These are phyloP conservation scores for Coemansia sp. DNA, from an alignment of 192 early-diverging fungal genomes.

Conservation along the genomic window DNA sequence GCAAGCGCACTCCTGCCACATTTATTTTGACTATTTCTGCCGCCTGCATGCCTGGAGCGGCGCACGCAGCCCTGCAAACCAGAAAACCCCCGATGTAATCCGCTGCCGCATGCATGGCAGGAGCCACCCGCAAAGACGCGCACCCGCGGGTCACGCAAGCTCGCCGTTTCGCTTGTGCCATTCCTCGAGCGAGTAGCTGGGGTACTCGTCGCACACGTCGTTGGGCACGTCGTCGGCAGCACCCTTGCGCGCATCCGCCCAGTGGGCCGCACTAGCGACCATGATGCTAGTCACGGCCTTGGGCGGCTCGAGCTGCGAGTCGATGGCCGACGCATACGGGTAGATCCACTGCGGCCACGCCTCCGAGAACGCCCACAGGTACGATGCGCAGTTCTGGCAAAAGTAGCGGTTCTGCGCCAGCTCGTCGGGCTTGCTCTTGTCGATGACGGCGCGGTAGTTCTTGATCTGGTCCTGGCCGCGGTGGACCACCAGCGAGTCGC, in stretches of 20 bases:
- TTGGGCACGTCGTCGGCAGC: slow-evolving; percentile 2
- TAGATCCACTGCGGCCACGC: slow-evolving; percentile 28
- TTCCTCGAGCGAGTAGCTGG: slow-evolving; percentile 49
- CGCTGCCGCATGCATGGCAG: too few species aligned
- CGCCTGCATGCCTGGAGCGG: too few species aligned
- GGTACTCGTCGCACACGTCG: slow-evolving; percentile 54
- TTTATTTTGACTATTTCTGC: too few species aligned
- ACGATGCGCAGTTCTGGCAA: slow-evolving; percentile 56
- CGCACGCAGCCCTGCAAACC: not conserved
- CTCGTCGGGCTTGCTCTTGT: slow-evolving; percentile 27
- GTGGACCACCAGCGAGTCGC: slow-evolving; percentile 30
- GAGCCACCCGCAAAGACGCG: too few species aligned
- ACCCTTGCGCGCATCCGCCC: slow-evolving; percentile 41
- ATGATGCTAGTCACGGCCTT: slow-evolving; percentile 38
- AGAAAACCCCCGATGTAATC: too few species aligned
- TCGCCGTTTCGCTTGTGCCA: slow-evolving; percentile 56
- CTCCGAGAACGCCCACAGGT: slow-evolving; percentile 46
- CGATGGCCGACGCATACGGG: slow-evolving; percentile 58
- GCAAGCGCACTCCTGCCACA: too few species aligned
- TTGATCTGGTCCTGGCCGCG: slow-evolving; percentile 34
- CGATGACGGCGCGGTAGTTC: slow-evolving; percentile 43
- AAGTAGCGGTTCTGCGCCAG: slow-evolving; percentile 55
- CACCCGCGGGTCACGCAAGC: slow-evolving; percentile 28
- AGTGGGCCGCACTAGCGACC: slow-evolving; percentile 43
- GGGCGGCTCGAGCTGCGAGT: slow-evolving; percentile 52